Evolutionary conservation across 1,284 basidiomycete genomes (phyloP).

Genomic region (Puccinia triticina): DNA sequence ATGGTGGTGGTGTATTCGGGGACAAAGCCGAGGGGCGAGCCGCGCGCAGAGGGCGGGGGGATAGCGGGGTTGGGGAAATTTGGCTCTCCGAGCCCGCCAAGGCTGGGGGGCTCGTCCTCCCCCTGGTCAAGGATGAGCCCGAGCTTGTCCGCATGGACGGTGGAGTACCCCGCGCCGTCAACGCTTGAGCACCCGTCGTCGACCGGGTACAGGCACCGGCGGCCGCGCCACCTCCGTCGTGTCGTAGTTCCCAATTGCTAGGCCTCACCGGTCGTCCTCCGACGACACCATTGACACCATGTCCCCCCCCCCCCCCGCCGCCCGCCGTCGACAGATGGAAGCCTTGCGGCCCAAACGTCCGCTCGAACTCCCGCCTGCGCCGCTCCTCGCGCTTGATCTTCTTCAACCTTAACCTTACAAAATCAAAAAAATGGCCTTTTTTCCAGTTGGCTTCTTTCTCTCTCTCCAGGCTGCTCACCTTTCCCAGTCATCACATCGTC

Average conservation of each 20-base stretch:
- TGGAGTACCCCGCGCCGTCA: not conserved
- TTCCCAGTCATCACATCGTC: conserved; percentile 99
- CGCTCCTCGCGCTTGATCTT: conserved; percentile 52
- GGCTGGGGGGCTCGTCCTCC: not conserved
- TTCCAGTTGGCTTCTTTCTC: no score
- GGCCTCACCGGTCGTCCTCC: conserved; percentile 75
- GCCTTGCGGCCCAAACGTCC: conserved; percentile 61
- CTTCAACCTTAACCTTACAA: no score
- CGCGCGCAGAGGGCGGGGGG: not conserved
- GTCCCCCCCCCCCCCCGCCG: conserved; percentile 62
- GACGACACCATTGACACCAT: conserved; percentile 77
- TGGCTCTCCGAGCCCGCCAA: not conserved
- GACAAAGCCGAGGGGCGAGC: not conserved
- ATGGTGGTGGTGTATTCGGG: no score
- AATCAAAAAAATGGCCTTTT: conserved; percentile 52
- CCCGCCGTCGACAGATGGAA: conserved; percentile 55
- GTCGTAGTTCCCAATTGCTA: conserved; percentile 62
- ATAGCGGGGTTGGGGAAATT: conserved; percentile 4
- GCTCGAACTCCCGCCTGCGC: conserved; percentile 66
- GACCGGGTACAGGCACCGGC: conserved; percentile 64
- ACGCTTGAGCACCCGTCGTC: conserved; percentile 53
- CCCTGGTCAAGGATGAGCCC: conserved; percentile 29
- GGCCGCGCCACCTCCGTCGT: conserved; percentile 63
- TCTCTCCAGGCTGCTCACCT: conserved; percentile 69
- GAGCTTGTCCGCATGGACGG: conserved; percentile 21